A percentile compares a stretch with the other conserved stretches of the same genome.
Conservation (phyloP, 495 filamentous ascomycete species). For the Acidiella bohemica region DNA sequence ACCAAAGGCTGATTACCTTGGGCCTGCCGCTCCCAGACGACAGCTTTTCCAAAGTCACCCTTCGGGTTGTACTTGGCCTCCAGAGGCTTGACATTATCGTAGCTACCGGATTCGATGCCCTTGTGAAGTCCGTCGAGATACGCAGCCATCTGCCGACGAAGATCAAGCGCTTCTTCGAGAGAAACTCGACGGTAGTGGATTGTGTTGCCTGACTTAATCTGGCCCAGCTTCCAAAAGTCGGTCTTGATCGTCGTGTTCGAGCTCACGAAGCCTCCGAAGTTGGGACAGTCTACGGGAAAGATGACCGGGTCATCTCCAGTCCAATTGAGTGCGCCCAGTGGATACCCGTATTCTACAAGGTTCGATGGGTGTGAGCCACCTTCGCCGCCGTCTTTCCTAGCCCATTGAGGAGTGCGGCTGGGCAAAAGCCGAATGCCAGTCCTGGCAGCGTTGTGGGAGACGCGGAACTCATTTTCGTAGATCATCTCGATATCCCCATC, state of each 20-base stretch:
- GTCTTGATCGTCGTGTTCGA: slow-evolving; percentile 41
- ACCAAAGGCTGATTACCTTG: slow-evolving; percentile 32
- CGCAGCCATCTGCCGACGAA: slow-evolving; percentile 25
- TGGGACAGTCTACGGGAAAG: slow-evolving; percentile 36
- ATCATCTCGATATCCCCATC: slow-evolving; percentile 41
- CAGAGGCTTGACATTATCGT: slow-evolving; percentile 23
- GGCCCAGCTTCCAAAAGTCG: slow-evolving; percentile 46
- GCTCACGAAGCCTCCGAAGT: slow-evolving; percentile 46
- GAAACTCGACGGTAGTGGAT: slow-evolving; percentile 35
- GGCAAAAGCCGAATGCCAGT: slow-evolving; percentile 45
- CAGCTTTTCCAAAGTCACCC: slow-evolving; percentile 24
- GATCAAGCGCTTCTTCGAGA: slow-evolving; percentile 33
- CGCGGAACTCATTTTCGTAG: slow-evolving; percentile 35
- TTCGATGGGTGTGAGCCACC: slow-evolving; percentile 49
- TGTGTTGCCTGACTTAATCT: slow-evolving; percentile 46
- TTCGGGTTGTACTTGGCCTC: slow-evolving; percentile 9
- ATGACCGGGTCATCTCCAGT: slow-evolving; percentile 36
- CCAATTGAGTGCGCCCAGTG: slow-evolving; percentile 17
- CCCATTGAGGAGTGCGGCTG: slow-evolving; percentile 39
- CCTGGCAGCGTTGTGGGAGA: slow-evolving; percentile 46
- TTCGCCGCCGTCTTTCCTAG: slow-evolving; percentile 43
- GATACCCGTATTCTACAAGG: slow-evolving; percentile 46
- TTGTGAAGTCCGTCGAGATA: slow-evolving; percentile 30
- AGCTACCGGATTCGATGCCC: slow-evolving; percentile 16
- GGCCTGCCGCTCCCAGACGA: slow-evolving; percentile 30